A percentile compares a stretch with the other conserved stretches of the same genome.
Evolutionary conservation across 805 yeast species (phyloP).

Genomic region (Nakazawaea populi): DNA sequence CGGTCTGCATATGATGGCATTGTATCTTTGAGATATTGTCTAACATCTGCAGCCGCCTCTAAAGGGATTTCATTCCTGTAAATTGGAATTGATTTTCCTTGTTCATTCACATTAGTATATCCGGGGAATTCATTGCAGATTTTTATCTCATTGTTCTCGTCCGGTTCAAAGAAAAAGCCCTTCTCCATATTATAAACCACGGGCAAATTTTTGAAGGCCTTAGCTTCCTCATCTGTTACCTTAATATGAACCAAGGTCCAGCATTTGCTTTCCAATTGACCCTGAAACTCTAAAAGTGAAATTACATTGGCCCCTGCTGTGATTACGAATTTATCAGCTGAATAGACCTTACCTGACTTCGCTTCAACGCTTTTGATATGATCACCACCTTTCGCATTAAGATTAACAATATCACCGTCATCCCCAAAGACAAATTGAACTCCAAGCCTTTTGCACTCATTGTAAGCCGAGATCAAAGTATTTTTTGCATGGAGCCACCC

Average conservation of each 20-base stretch:
- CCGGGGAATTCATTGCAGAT: conserved; percentile 22
- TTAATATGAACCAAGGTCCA: conserved; percentile 18
- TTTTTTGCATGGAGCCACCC: conserved; percentile 28
- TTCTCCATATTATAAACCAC: conserved; percentile 16
- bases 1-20: conserved; percentile 16
- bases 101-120: conserved; percentile 12
- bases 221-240: conserved; percentile 16
- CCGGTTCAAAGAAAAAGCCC: conserved; percentile 21
- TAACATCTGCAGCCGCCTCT: conserved; percentile 7
- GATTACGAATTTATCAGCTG: conserved; percentile 16
- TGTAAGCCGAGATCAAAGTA: conserved; percentile 19
- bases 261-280: conserved; percentile 16
- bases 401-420: conserved; percentile 9
- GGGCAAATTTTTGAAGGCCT: conserved; percentile 13
- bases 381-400: neutral
- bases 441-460: conserved; percentile 22
- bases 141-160: conserved; percentile 15
- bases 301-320: conserved; percentile 27
- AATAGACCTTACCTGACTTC: conserved; percentile 2
- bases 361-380: neutral
- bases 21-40: conserved; percentile 13
- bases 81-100: conserved; percentile 9
- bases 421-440: conserved; percentile 19
- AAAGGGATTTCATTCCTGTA: conserved; percentile 10
- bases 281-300: conserved; percentile 17